phyloP scores from a whole-genome alignment of 2,329 filamentous ascomycete species.

The Fusarium neocosmosporiellum region DNA sequence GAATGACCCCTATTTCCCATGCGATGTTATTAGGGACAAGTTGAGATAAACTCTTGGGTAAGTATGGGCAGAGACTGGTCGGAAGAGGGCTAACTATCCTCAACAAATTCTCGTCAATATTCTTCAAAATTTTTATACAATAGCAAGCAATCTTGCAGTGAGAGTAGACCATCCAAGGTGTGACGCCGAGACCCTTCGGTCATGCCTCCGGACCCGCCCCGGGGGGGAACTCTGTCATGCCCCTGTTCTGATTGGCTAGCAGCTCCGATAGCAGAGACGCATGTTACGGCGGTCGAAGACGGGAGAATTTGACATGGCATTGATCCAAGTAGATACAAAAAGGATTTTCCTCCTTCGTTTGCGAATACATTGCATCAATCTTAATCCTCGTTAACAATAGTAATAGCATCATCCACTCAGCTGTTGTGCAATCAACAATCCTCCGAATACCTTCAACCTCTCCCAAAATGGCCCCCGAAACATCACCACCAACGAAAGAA shows the following conservation, averaged over 20 bases:
- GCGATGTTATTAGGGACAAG: too few species aligned
- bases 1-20: neutral
- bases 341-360: neutral
- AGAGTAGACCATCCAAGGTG: too few species aligned
- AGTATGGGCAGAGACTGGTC: too few species aligned
- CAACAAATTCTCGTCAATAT: neutral
- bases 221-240: constrained; percentile 38
- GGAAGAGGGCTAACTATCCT: too few species aligned
- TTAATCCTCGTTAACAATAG: neutral
- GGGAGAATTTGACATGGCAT: constrained; percentile 2
- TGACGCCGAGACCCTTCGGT: neutral
- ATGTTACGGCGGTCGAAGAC: neutral
- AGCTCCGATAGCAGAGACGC: neutral
- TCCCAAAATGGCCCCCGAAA: neutral
- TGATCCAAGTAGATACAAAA: neutral
- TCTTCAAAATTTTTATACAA: neutral
- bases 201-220: constrained; percentile 3
- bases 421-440: neutral
- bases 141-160: neutral
- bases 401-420: neutral
- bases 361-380: neutral
- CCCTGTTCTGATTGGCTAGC: constrained; percentile 33
- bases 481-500: constrained; percentile 1
- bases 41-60: too few species aligned
- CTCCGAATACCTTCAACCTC: neutral